Conservation (phyloP, 805 yeast species). For the Lachancea lanzarotensis region DNA sequence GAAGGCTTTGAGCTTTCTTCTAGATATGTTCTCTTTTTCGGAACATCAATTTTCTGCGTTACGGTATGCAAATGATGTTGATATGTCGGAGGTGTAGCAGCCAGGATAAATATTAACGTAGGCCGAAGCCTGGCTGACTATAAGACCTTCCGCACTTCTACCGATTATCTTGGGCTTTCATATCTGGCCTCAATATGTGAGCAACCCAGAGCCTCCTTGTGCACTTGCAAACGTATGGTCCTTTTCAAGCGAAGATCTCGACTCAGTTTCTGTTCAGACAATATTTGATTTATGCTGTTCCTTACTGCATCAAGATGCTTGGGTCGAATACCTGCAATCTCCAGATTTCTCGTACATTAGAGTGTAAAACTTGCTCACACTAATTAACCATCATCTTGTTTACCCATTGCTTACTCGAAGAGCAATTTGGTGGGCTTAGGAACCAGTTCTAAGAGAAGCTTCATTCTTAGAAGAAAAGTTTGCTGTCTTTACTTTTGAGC, state of each 20-base stretch:
- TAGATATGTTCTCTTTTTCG: neutral
- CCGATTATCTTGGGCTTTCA: constrained; percentile 4
- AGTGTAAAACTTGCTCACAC: neutral
- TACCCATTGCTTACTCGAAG: neutral
- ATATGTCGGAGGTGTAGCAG: too few species aligned
- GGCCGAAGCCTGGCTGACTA: neutral
- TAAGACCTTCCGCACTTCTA: neutral
- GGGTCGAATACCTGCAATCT: neutral
- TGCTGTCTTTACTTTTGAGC: neutral
- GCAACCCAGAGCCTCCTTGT: constrained; percentile 7
- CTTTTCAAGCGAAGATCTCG: neutral
- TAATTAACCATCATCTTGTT: neutral
- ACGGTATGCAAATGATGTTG: neutral
- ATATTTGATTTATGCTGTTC: neutral
- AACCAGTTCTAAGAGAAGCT: neutral
- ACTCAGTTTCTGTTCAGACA: too few species aligned
- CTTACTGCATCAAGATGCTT: neutral
- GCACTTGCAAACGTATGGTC: constrained; percentile 1
- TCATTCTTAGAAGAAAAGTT: neutral
- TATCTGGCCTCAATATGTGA: constrained; percentile 8
- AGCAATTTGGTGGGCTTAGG: neutral
- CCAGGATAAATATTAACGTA: neutral
- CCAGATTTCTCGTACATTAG: neutral
- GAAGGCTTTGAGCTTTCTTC: neutral
- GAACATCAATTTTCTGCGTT: neutral